Percentiles rank a stretch among this genome's conserved stretches.
phyloP scores from a whole-genome alignment of 129 eudicot genomes.

The Flaveria brownii region DNA sequence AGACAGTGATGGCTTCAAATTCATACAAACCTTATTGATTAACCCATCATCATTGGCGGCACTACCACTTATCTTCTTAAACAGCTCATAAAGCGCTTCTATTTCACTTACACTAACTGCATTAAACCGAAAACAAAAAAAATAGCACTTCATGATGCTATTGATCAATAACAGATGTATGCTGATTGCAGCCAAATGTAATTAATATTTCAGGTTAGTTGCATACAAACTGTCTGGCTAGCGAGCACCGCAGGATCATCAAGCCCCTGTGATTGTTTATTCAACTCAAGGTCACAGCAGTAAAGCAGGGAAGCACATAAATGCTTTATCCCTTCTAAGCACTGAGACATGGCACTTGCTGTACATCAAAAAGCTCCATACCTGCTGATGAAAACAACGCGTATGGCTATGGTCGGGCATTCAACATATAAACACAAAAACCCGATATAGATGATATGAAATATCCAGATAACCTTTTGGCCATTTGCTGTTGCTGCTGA shows the following conservation, averaged over 20 bases:
- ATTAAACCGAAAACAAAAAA: conserved; percentile 4
- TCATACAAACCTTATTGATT: conserved; percentile 65
- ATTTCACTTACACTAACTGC: conserved; percentile 97
- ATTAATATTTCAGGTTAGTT: conserved; percentile 1
- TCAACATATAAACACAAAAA: not conserved
- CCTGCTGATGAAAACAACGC: conserved; percentile 33
- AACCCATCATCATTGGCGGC: conserved; percentile 88
- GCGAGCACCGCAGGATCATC: conserved; percentile 92
- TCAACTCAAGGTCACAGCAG: conserved; percentile 77
- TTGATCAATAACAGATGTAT: not conserved
- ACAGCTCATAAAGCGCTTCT: conserved; percentile 86
- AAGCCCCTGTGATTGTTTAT: conserved; percentile 67
- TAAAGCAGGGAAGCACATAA: conserved; percentile 67
- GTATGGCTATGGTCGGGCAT: not conserved
- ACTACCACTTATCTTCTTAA: conserved; percentile 90
- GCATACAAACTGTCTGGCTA: conserved; percentile 87
- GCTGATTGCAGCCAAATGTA: not conserved
- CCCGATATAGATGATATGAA: not conserved
- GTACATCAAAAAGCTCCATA: conserved; percentile 63
- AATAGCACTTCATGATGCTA: not conserved
- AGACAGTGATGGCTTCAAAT: not conserved
- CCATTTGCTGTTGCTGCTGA: conserved; percentile 50
- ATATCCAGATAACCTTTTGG: conserved; percentile 48
- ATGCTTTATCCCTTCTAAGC: conserved; percentile 89
- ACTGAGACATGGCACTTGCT: conserved; percentile 80